Percentiles rank a stretch among this genome's conserved stretches.
These are phyloP conservation scores for Trichosporon faecale DNA, from an alignment of 1,284 basidiomycete species.

Conservation along the genomic window DNA sequence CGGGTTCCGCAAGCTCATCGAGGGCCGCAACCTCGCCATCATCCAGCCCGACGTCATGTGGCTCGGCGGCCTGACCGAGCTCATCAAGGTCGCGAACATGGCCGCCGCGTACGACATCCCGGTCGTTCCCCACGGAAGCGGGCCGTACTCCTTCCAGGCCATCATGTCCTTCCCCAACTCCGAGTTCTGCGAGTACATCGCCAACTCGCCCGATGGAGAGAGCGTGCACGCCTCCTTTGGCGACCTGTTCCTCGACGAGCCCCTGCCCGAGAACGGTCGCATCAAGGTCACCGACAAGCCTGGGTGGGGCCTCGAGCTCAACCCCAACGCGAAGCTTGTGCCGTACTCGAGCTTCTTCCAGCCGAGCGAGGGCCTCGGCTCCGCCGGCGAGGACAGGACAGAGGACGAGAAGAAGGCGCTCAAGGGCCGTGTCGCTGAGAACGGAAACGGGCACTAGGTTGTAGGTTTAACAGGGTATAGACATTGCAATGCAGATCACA, in stretches of 20 bases:
- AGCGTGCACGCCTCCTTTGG: conserved; percentile 57
- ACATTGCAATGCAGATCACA: background rate
- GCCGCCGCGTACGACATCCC: conserved; percentile 55
- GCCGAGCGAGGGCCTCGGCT: conserved; percentile 35
- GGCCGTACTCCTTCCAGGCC: conserved; percentile 51
- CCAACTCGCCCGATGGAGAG: conserved; percentile 58
- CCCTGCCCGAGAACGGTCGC: conserved; percentile 55
- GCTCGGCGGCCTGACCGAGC: conserved; percentile 57
- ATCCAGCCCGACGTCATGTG: conserved; percentile 58
- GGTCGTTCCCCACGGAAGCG: conserved; percentile 58
- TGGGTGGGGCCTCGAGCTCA: conserved; percentile 57
- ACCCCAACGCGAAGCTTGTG: conserved; percentile 53
- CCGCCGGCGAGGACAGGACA: conserved; percentile 32
- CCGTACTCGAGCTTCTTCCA: conserved; percentile 49
- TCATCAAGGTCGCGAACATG: conserved; percentile 55
- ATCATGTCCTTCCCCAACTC: conserved; percentile 49
- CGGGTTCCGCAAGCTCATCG: conserved; percentile 59
- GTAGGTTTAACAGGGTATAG: background rate
- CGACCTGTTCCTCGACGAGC: conserved; percentile 58
- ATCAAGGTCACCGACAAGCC: conserved; percentile 54
- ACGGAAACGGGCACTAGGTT: background rate
- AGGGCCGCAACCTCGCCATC: conserved; percentile 56
- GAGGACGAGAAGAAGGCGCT: conserved; percentile 22
- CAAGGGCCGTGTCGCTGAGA: conserved; percentile 16
- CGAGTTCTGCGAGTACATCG: conserved; percentile 55